phyloP scores from a whole-genome alignment of 164 flowering plant species.

The Dillenia turbinata region DNA sequence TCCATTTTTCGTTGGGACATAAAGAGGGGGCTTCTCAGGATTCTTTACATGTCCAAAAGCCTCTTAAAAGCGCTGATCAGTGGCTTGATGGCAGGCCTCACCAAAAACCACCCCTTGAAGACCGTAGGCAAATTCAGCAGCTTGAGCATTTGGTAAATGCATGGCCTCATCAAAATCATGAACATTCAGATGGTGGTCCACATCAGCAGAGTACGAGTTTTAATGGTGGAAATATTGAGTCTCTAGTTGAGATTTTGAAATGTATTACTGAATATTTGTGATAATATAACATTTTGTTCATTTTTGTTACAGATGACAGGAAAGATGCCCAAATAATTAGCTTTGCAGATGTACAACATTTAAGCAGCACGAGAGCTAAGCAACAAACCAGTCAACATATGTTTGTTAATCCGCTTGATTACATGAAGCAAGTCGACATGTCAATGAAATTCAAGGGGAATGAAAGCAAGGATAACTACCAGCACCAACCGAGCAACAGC shows the following conservation, averaged over 20 bases:
- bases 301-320: conserved; percentile 17
- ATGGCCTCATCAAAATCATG: conserved; percentile 31
- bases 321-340: conserved; percentile 21
- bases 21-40: conserved; percentile 24
- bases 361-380: conserved; percentile 12
- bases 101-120: conserved; percentile 31
- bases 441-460: conserved; percentile 19
- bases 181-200: conserved; percentile 27
- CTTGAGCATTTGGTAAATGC: conserved; percentile 29
- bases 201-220: conserved; percentile 21
- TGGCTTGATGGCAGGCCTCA: conserved; percentile 35
- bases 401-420: conserved; percentile 20
- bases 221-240: conserved; percentile 20
- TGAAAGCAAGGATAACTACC: conserved; percentile 17
- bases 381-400: conserved; percentile 26
- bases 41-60: conserved; percentile 25
- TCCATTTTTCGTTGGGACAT: conserved; percentile 24
- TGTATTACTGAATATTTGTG: conserved; percentile 5
- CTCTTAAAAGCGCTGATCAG: conserved; percentile 29
- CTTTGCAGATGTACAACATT: conserved; percentile 13
- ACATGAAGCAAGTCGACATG: conserved; percentile 25
- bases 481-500: conserved; percentile 18
- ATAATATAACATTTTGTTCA: conserved; percentile 11
- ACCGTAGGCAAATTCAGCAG: conserved; percentile 30
- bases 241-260: conserved; percentile 14